phyloP scores from a whole-genome alignment of 1,139 yeast genomes.

The Candida glucosophila region DNA sequence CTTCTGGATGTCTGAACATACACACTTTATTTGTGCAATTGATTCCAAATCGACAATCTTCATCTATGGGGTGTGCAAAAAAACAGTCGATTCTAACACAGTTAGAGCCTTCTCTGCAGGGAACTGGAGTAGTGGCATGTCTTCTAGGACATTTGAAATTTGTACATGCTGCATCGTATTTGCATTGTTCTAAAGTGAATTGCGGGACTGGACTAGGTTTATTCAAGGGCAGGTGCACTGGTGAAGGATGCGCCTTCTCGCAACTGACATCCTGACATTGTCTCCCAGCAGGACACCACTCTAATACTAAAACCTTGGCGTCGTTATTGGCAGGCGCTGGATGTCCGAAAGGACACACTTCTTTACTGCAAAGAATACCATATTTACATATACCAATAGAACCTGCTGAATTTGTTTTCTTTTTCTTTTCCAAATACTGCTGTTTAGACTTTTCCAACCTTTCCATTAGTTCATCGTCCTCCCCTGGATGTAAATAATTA shows the following conservation, averaged over 20 bases:
- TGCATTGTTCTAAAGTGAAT: constrained; percentile 69
- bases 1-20: constrained; percentile 72
- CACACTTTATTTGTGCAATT: constrained; percentile 66
- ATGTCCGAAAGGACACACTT: constrained; percentile 79
- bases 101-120: constrained; percentile 74
- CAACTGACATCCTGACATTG: constrained; percentile 55
- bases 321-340: constrained; percentile 80
- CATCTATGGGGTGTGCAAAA: constrained; percentile 72
- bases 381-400: constrained; percentile 62
- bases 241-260: constrained; percentile 75
- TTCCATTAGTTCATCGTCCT: constrained; percentile 64
- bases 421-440: constrained; percentile 38
- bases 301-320: constrained; percentile 57
- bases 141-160: constrained; percentile 73
- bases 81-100: constrained; percentile 77
- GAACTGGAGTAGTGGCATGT: constrained; percentile 65
- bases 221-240: constrained; percentile 27
- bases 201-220: constrained; percentile 21
- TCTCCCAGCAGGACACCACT: constrained; percentile 73
- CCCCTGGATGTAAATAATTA: constrained; percentile 73
- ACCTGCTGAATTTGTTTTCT: constrained; percentile 21
- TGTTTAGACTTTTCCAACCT: constrained; percentile 54
- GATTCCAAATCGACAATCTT: constrained; percentile 71
- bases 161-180: constrained; percentile 67
- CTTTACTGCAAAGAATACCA: constrained; percentile 67